Evolutionary conservation across 2,329 filamentous ascomycete species (phyloP).

Genomic region (Rhynchosporium graminicola): DNA sequence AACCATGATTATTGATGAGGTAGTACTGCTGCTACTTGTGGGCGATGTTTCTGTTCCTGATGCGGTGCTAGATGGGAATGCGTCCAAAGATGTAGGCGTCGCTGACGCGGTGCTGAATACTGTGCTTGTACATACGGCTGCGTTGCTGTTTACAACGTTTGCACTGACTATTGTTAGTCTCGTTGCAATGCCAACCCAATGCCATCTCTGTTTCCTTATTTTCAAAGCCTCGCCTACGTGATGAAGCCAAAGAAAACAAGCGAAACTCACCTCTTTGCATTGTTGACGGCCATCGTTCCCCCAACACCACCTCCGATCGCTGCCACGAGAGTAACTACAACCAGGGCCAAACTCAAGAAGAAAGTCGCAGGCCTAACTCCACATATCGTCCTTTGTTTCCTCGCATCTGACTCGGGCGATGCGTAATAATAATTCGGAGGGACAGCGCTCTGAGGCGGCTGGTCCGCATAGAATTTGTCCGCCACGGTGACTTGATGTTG

Average conservation of each 20-base stretch:
- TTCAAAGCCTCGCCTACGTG: background rate
- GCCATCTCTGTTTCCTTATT: background rate
- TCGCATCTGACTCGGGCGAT: slow-evolving; percentile 1
- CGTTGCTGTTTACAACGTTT: slow-evolving; percentile 2
- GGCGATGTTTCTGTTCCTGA: background rate
- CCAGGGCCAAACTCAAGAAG: slow-evolving; percentile 19
- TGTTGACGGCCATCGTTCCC: slow-evolving; percentile 24
- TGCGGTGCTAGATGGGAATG: slow-evolving; percentile 1
- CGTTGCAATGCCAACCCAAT: background rate
- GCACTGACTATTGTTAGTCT: background rate
- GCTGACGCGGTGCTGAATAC: slow-evolving; percentile 3
- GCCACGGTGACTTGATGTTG: slow-evolving; percentile 2
- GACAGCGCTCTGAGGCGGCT: background rate
- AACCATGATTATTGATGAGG: slow-evolving; percentile 13
- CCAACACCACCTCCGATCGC: slow-evolving; percentile 26
- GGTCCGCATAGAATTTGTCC: slow-evolving; percentile 8
- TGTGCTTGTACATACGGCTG: background rate
- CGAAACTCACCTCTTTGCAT: slow-evolving; percentile 21
- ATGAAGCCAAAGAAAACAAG: background rate
- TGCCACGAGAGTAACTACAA: slow-evolving; percentile 23
- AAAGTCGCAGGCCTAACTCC: slow-evolving; percentile 22
- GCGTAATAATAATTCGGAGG: slow-evolving; percentile 10
- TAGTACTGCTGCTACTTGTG: slow-evolving; percentile 13
- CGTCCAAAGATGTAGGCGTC: background rate
- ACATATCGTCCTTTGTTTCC: slow-evolving; percentile 17